A percentile compares a stretch with the other conserved stretches of the same genome.
Conservation (phyloP, 768 basidiomycete species). For the Kwoniella shandongensis region DNA sequence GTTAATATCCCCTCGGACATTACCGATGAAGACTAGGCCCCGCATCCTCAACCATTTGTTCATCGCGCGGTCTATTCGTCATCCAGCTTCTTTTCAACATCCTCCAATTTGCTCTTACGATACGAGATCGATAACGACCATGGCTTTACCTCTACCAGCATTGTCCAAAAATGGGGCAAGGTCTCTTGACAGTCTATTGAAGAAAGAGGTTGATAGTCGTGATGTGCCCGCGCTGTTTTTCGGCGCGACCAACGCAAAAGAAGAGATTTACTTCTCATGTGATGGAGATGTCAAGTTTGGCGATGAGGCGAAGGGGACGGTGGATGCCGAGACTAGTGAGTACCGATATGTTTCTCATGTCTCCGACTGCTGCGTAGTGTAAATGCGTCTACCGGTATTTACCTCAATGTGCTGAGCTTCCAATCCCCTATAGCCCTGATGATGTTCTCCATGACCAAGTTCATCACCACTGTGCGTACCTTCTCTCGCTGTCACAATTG, state of each 20-base stretch:
- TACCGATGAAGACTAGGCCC: too few relatives aligned
- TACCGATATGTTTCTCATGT: background rate
- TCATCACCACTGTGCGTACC: slow-evolving; percentile 18
- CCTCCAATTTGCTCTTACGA: too few relatives aligned
- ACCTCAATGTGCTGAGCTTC: background rate
- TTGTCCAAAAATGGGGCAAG: background rate
- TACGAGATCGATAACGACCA: background rate
- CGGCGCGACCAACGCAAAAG: slow-evolving; percentile 19
- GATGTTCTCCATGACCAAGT: slow-evolving; percentile 27
- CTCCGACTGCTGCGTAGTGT: background rate
- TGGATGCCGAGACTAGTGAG: slow-evolving; percentile 18
- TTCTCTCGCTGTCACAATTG: background rate
- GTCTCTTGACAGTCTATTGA: slow-evolving; percentile 5
- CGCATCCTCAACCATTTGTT: too few relatives aligned
- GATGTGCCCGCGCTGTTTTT: slow-evolving; percentile 15
- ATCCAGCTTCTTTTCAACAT: too few relatives aligned
- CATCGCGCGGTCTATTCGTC: too few relatives aligned
- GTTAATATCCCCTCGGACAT: too few relatives aligned
- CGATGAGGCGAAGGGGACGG: slow-evolving; percentile 8
- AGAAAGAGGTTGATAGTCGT: background rate
- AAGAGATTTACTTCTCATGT: slow-evolving; percentile 12
- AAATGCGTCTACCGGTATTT: too few relatives aligned
- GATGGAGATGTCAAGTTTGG: slow-evolving; percentile 13
- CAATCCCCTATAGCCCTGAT: slow-evolving; percentile 8
- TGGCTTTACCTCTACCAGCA: background rate